These are phyloP conservation scores for Atkinsonella texensis DNA, from an alignment of 2,329 filamentous ascomycete species.

Conservation along the genomic window DNA sequence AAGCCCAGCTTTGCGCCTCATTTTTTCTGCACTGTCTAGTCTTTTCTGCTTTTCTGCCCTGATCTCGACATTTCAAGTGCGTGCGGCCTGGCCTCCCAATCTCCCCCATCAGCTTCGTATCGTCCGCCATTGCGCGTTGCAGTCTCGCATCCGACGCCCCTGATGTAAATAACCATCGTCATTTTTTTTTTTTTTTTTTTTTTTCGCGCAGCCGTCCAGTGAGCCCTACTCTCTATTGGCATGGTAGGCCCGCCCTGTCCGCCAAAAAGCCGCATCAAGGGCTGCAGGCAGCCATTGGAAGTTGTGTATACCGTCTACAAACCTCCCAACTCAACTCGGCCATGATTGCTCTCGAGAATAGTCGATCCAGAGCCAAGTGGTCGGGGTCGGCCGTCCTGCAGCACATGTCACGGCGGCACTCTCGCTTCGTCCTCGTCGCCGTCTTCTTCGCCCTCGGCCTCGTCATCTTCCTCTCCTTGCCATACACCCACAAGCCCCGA, in stretches of 20 bases:
- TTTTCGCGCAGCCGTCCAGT: too few relatives aligned
- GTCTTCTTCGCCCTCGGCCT: not conserved
- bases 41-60: too few relatives aligned
- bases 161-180: too few relatives aligned
- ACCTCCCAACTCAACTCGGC: not conserved
- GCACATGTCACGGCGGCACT: constrained; percentile 2
- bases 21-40: too few relatives aligned
- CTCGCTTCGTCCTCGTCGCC: not conserved
- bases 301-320: not conserved
- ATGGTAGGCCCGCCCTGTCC: not conserved
- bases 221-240: not conserved
- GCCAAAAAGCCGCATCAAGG: not conserved
- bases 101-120: too few relatives aligned
- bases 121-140: too few relatives aligned
- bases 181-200: not conserved
- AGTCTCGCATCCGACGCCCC: too few relatives aligned
- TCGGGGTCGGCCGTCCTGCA: not conserved
- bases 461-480: not conserved
- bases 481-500: not conserved
- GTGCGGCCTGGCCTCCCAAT: too few relatives aligned
- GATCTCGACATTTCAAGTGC: too few relatives aligned
- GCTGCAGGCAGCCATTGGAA: not conserved
- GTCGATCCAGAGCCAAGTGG: not conserved
- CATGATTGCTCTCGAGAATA: not conserved
- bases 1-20: too few relatives aligned